These are phyloP conservation scores for Aspergillus indologenus DNA, from an alignment of 495 filamentous ascomycete genomes.

Conservation along the genomic window DNA sequence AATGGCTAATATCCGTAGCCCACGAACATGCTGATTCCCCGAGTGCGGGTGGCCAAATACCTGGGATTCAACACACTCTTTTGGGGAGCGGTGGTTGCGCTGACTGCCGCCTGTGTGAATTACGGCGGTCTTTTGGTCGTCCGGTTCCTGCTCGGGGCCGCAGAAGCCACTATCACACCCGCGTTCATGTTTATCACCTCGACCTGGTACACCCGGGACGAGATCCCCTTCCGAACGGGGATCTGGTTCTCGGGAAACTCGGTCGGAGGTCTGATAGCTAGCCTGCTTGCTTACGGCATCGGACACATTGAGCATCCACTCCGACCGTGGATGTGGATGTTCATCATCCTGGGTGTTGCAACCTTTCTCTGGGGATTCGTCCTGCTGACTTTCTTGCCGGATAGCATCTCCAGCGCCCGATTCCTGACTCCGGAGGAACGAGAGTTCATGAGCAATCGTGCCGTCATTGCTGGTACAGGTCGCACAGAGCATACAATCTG, in stretches of 20 bases:
- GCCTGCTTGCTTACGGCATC: constrained; percentile 55
- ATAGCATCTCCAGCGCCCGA: constrained; percentile 57
- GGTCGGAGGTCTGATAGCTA: constrained; percentile 53
- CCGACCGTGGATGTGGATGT: constrained; percentile 52
- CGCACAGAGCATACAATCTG: constrained; percentile 56
- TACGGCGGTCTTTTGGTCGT: constrained; percentile 36
- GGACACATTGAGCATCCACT: constrained; percentile 50
- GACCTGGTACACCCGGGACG: constrained; percentile 52
- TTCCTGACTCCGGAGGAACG: constrained; percentile 57
- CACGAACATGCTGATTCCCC: constrained; percentile 45
- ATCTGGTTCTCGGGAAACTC: constrained; percentile 60
- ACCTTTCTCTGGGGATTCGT: constrained; percentile 56
- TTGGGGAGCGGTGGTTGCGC: constrained; percentile 56
- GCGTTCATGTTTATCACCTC: constrained; percentile 41
- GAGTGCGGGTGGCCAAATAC: constrained; percentile 54
- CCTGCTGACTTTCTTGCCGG: constrained; percentile 53
- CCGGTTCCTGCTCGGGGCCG: constrained; percentile 50
- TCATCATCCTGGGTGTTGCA: constrained; percentile 49
- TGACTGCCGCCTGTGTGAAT: constrained; percentile 36
- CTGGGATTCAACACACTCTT: constrained; percentile 51
- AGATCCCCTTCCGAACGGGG: constrained; percentile 59
- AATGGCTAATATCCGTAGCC: constrained; percentile 26
- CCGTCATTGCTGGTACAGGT: constrained; percentile 35
- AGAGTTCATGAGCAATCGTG: constrained; percentile 50
- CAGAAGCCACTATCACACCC: constrained; percentile 50